A percentile compares a stretch with the other conserved stretches of the same genome.
Evolutionary conservation across 2,329 filamentous ascomycete species (phyloP).

Genomic region (Aciculosporium take): DNA sequence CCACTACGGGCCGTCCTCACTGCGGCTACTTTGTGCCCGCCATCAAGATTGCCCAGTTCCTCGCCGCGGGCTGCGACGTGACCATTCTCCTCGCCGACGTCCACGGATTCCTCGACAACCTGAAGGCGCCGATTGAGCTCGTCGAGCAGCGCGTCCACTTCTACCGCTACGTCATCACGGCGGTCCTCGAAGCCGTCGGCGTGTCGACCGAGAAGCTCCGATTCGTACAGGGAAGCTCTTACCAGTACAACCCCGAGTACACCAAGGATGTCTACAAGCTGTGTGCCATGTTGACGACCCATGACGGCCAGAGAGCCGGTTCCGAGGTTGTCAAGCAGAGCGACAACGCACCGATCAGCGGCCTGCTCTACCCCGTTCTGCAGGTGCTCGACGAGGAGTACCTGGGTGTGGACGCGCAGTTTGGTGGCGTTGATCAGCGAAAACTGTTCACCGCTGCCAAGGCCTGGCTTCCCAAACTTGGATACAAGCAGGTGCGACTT

Average conservation of each 20-base stretch:
- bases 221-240: constrained; percentile 73
- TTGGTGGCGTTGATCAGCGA: constrained; percentile 72
- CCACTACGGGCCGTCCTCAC: constrained; percentile 77
- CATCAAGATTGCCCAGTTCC: constrained; percentile 79
- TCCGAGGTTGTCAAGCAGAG: constrained; percentile 92
- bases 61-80: constrained; percentile 71
- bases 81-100: constrained; percentile 64
- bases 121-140: constrained; percentile 79
- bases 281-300: constrained; percentile 53
- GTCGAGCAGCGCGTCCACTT: constrained; percentile 71
- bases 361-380: constrained; percentile 35
- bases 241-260: constrained; percentile 62
- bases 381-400: constrained; percentile 87
- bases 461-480: constrained; percentile 72
- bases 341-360: constrained; percentile 52
- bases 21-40: constrained; percentile 80
- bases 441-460: constrained; percentile 81
- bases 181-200: constrained; percentile 60
- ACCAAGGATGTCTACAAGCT: constrained; percentile 81
- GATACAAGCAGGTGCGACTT: constrained; percentile 50
- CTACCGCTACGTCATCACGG: constrained; percentile 64
- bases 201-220: constrained; percentile 66
- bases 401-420: constrained; percentile 75
- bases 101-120: constrained; percentile 66
- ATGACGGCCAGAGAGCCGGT: constrained; percentile 79